Evolutionary conservation across 495 filamentous ascomycete species (phyloP), one percentile per base, ranked within the genome.

Genomic region (Acidomyces sp.): DNA sequence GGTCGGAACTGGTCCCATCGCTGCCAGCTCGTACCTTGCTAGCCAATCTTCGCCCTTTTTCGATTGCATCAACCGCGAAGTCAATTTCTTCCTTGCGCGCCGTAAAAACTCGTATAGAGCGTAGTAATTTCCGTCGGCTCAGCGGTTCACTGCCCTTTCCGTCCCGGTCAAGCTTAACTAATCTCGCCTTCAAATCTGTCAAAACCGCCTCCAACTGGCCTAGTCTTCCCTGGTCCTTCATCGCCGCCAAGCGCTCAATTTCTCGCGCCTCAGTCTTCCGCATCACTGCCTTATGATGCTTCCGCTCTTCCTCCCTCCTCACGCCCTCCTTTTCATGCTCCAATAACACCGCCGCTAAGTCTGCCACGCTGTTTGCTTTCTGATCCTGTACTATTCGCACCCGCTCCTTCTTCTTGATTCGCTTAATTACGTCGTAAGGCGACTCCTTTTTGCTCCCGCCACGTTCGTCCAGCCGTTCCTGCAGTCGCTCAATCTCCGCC

Each of bases 351-450:
- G 75, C 76, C 1, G 90, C 83, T 18, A 96, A 62, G 59, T 97
- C 90, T 20, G 90, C 90, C 15, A 93, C 67, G 9, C 67, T 70
- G 55, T 87, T 93, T n/a, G 81, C 82, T 59, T 79, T 85, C 67
- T 93, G 84, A 65, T 94, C 67, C 78, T 84, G 85, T 21, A 95
- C 57, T 34, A 60, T 66, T 18, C 64, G 56, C 9, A 74, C 80
- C 23, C 82, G 67, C 49, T 75, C 62, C 51, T 69, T 74, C 51
- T 64, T 65, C 46, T 59, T 51, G 58, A 69, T 61, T 26, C 67
- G 45, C 51, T 62, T 57, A 18, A 65, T 68, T 6, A 62, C 34
- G 39, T 64, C 58, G 47, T 62, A 59, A 6, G 51, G 51, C 23
- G 41, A 55, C 48, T 70, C 63, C 47, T 66, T 59, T 37, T 66